These are phyloP conservation scores for Tricholoma sp. DNA, from an alignment of 768 basidiomycete genomes.

Conservation along the genomic window DNA sequence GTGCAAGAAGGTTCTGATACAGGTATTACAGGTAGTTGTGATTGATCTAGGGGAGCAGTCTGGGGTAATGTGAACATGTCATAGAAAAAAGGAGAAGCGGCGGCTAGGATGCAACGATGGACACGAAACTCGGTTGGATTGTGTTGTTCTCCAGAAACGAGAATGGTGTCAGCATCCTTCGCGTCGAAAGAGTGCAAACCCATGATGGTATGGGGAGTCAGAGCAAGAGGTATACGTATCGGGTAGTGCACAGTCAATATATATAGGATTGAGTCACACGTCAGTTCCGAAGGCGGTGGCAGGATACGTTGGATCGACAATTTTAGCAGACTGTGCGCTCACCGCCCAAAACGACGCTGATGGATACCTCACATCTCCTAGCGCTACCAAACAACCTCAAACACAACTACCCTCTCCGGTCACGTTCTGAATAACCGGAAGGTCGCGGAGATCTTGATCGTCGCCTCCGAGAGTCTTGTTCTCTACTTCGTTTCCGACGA, in stretches of 20 bases:
- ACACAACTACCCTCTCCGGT: conserved; percentile 5
- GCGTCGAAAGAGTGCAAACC: conserved; percentile 33
- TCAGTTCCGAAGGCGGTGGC: not conserved
- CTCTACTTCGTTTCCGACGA: conserved; percentile 37
- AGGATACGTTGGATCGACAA: not conserved
- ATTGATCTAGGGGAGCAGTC: conserved; percentile 20
- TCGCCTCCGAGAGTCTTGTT: conserved; percentile 26
- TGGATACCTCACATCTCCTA: conserved; percentile 1
- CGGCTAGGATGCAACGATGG: conserved; percentile 56
- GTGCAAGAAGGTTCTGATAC: conserved; percentile 45
- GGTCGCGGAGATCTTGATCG: conserved; percentile 33
- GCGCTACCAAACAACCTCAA: too few relatives aligned
- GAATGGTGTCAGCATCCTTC: conserved; percentile 47
- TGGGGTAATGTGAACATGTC: conserved; percentile 69
- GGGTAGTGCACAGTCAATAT: not conserved
- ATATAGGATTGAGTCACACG: not conserved
- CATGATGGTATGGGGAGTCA: conserved; percentile 7
- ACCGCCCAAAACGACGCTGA: conserved; percentile 6
- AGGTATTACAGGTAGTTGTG: conserved; percentile 36
- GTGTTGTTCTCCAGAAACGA: conserved; percentile 37
- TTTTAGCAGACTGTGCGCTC: not conserved
- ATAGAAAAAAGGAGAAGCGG: conserved; percentile 63
- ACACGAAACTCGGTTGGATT: conserved; percentile 47
- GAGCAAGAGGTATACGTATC: not conserved
- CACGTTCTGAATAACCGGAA: too few relatives aligned